phyloP scores from a whole-genome alignment of 352 stramenopile species.

The Globisporangium cylindrosporum region DNA sequence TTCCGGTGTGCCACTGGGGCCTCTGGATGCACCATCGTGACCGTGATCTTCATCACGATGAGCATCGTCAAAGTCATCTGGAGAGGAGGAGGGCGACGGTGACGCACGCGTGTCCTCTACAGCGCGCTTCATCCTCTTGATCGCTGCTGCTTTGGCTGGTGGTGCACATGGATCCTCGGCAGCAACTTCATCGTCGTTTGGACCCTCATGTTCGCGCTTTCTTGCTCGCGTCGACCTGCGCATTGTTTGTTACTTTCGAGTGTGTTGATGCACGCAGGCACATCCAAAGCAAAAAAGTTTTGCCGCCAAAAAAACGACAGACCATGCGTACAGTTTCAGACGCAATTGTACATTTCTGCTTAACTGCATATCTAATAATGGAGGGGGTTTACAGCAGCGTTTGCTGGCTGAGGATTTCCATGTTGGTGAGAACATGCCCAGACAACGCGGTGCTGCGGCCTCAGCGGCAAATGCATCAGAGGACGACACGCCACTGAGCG shows the following conservation, averaged over 20 bases:
- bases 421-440: background rate
- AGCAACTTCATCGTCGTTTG: background rate
- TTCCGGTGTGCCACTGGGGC: background rate
- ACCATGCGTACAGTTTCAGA: background rate
- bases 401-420: background rate
- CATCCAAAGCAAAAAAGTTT: background rate
- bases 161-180: background rate
- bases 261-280: background rate
- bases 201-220: conserved; percentile 16
- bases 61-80: background rate
- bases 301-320: background rate
- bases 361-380: background rate
- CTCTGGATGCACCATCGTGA: background rate
- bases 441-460: background rate
- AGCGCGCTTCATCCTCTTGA: background rate
- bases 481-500: conserved; percentile 13
- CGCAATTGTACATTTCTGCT: background rate
- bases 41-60: no score
- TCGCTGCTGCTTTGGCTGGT: background rate
- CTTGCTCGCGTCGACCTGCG: conserved; percentile 26
- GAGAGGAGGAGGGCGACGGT: background rate
- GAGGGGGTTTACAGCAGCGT: background rate
- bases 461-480: background rate
- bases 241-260: conserved; percentile 13
- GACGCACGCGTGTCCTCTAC: background rate